Evolutionary conservation across 2,329 filamentous ascomycete species (phyloP).

Genomic region (Hymenoscyphus salicellus): DNA sequence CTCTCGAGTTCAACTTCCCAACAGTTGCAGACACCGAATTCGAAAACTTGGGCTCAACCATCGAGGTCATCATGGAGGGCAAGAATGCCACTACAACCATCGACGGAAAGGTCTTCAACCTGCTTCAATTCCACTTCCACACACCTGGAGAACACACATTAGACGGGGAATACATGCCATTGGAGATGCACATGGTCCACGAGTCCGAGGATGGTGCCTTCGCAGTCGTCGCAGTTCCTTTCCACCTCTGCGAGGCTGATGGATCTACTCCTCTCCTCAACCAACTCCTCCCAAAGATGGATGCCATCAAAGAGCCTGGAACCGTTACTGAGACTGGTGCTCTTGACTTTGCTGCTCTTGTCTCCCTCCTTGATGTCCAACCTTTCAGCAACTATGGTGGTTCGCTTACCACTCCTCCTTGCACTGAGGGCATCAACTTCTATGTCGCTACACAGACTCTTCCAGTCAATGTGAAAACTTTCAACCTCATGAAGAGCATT

Average conservation of each 20-base stretch:
- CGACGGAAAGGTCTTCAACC: conserved; percentile 9
- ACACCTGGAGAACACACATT: conserved; percentile 57
- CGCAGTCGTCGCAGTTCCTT: conserved; percentile 40
- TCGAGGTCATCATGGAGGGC: conserved; percentile 6
- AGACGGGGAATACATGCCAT: conserved; percentile 39
- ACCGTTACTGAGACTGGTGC: conserved; percentile 17
- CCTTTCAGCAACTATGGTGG: conserved; percentile 46
- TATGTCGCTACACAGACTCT: conserved; percentile 48
- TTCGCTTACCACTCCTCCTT: conserved; percentile 61
- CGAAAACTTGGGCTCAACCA: not conserved
- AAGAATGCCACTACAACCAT: not conserved
- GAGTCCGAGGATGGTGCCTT: conserved; percentile 24
- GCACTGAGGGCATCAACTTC: conserved; percentile 54
- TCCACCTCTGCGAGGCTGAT: conserved; percentile 36
- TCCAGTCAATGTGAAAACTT: conserved; percentile 48
- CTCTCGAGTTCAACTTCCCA: not conserved
- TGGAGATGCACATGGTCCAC: conserved; percentile 44
- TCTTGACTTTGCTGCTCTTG: conserved; percentile 1
- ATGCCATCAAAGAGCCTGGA: conserved; percentile 11
- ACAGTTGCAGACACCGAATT: not conserved
- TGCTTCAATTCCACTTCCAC: conserved; percentile 57
- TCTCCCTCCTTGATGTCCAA: not conserved
- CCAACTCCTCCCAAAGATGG: not conserved
- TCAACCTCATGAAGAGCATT: conserved; percentile 48
- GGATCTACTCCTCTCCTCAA: not conserved